A percentile compares a stretch with the other conserved stretches of the same genome.
Conservation (phyloP, 495 filamentous ascomycete species). For the Corynascus novoguineensis region DNA sequence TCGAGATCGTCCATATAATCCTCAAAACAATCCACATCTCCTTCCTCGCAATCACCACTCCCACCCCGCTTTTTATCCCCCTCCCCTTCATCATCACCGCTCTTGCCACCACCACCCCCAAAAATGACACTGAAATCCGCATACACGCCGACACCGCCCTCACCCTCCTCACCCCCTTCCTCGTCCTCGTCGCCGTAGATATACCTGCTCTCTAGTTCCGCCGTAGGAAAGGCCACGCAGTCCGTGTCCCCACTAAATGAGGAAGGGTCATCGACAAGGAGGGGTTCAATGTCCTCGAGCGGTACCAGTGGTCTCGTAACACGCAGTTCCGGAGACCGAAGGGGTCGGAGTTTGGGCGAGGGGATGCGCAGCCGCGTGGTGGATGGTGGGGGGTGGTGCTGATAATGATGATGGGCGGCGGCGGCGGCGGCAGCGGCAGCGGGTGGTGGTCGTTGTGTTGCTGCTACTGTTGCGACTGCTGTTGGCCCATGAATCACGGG, state of each 20-base stretch:
- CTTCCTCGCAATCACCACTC: conserved; percentile 13
- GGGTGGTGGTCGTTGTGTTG: background rate
- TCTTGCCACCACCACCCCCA: conserved; percentile 27
- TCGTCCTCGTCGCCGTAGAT: conserved; percentile 37
- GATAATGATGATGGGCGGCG: background rate
- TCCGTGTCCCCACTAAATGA: conserved; percentile 7
- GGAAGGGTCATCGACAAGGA: background rate
- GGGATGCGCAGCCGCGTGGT: conserved; percentile 14
- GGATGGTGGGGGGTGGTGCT: background rate
- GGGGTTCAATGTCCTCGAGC: conserved; percentile 16
- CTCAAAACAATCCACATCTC: conserved; percentile 22
- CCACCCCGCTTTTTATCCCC: conserved; percentile 13
- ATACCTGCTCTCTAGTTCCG: conserved; percentile 41
- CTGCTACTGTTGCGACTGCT: background rate
- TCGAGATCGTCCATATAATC: conserved; percentile 34
- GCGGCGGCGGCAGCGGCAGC: background rate
- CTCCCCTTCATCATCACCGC: conserved; percentile 17
- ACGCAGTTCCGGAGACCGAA: conserved; percentile 27
- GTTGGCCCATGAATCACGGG: background rate
- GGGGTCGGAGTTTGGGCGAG: conserved; percentile 19
- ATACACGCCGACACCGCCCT: conserved; percentile 34
- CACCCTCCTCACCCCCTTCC: conserved; percentile 18
- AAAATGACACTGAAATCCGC: conserved; percentile 46
- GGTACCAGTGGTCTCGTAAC: conserved; percentile 12
- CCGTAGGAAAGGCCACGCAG: conserved; percentile 39